A percentile compares a stretch with the other conserved stretches of the same genome.
These are phyloP conservation scores for Coemansia erecta DNA, from an alignment of 192 early-diverging fungal genomes.

Conservation along the genomic window DNA sequence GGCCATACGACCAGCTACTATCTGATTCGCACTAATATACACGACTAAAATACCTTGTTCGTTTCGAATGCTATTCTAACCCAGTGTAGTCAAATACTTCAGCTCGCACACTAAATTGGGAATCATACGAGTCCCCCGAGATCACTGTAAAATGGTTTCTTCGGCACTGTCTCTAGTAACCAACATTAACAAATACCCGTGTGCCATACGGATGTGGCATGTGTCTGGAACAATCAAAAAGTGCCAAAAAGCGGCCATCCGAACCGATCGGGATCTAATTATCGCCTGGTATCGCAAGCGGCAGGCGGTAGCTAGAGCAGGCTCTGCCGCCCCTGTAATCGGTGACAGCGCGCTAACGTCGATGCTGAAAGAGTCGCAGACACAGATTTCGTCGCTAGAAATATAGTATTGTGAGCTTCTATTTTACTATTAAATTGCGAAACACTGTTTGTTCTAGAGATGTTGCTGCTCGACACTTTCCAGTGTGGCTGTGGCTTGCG, in stretches of 20 bases:
- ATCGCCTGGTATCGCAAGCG: slow-evolving; percentile 26
- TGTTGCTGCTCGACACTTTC: neutral
- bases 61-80: neutral
- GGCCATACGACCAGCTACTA: neutral
- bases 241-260: slow-evolving; percentile 41
- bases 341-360: slow-evolving; percentile 7
- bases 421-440: neutral
- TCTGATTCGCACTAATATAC: neutral
- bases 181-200: slow-evolving; percentile 21
- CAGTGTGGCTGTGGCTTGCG: too few species aligned
- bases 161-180: slow-evolving; percentile 22
- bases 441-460: neutral
- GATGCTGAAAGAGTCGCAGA: slow-evolving; percentile 37
- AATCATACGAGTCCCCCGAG: slow-evolving; percentile 42
- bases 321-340: slow-evolving; percentile 1
- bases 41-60: neutral
- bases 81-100: slow-evolving; percentile 31
- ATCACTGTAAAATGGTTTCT: slow-evolving; percentile 45
- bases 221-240: slow-evolving; percentile 51
- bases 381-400: slow-evolving; percentile 40
- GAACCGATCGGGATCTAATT: slow-evolving; percentile 35
- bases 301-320: slow-evolving; percentile 15
- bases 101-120: slow-evolving; percentile 32
- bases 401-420: slow-evolving; percentile 6
- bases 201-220: slow-evolving; percentile 30